A percentile compares a stretch with the other conserved stretches of the same genome.
Evolutionary conservation across 2,329 filamentous ascomycete genomes (phyloP).

Genomic region (Diplodia mutila): DNA sequence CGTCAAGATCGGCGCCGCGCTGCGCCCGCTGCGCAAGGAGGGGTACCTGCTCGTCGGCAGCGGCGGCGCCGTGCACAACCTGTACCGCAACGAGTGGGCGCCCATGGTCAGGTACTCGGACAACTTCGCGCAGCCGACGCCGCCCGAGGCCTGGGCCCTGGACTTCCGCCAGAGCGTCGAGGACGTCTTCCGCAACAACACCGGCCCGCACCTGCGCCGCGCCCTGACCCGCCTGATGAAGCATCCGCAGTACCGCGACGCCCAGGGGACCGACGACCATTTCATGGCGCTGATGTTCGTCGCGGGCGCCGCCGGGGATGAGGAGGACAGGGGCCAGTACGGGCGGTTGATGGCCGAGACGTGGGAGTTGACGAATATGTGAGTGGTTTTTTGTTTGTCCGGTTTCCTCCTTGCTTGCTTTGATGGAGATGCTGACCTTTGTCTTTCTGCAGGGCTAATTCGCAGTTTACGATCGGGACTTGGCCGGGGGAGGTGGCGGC

Average conservation of each 20-base stretch:
- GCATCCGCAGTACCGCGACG: slow-evolving; percentile 66
- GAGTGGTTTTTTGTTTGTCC: neutral
- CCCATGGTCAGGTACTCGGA: slow-evolving; percentile 67
- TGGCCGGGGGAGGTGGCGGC: neutral
- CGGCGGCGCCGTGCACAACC: slow-evolving; percentile 70
- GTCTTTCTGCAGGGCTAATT: slow-evolving; percentile 47
- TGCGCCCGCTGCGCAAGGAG: slow-evolving; percentile 60
- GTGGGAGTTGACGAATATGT: slow-evolving; percentile 71
- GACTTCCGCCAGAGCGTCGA: slow-evolving; percentile 69
- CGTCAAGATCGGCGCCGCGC: slow-evolving; percentile 59
- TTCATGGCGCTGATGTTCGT: slow-evolving; percentile 70
- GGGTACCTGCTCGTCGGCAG: slow-evolving; percentile 62
- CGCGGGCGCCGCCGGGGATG: slow-evolving; percentile 58
- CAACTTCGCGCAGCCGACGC: slow-evolving; percentile 63
- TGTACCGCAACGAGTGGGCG: slow-evolving; percentile 68
- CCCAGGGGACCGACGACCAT: slow-evolving; percentile 72
- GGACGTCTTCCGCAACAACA: slow-evolving; percentile 60
- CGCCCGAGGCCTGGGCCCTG: slow-evolving; percentile 63
- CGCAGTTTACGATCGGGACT: slow-evolving; percentile 59
- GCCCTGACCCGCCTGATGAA: slow-evolving; percentile 68
- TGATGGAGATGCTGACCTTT: neutral
- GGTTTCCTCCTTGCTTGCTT: neutral
- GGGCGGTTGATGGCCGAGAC: slow-evolving; percentile 60
- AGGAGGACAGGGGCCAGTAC: slow-evolving; percentile 37
- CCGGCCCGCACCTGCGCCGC: slow-evolving; percentile 58